Conservation (phyloP, 2,329 filamentous ascomycete genomes). For the Pseudogymnoascus sp. region DNA sequence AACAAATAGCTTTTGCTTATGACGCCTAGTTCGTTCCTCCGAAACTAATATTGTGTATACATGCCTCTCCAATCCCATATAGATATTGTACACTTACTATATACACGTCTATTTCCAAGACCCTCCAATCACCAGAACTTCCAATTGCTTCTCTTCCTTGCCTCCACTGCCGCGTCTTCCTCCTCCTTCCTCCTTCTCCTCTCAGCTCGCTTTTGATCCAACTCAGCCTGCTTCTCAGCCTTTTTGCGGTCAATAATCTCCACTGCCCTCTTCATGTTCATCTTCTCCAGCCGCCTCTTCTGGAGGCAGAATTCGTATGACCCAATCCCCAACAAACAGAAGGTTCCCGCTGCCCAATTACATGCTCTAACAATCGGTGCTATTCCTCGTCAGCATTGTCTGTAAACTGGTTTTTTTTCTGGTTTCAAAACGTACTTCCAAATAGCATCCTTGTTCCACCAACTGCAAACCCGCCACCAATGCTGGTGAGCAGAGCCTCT, state of each 20-base stretch:
- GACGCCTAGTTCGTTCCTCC: not conserved
- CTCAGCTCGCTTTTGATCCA: slow-evolving; percentile 31
- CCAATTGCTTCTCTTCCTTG: slow-evolving; percentile 3
- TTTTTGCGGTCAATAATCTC: slow-evolving; percentile 73
- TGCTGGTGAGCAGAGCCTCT: slow-evolving; percentile 74
- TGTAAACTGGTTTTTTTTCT: not conserved
- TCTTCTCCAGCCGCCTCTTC: slow-evolving; percentile 63
- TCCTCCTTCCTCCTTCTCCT: slow-evolving; percentile 37
- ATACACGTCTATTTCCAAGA: not conserved
- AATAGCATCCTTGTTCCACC: slow-evolving; percentile 68
- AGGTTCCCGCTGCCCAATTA: slow-evolving; percentile 80
- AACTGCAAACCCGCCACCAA: slow-evolving; percentile 67
- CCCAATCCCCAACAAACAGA: slow-evolving; percentile 59
- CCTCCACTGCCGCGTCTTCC: slow-evolving; percentile 29
- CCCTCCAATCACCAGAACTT: slow-evolving; percentile 4
- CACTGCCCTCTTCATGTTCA: slow-evolving; percentile 77
- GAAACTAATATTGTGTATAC: not conserved
- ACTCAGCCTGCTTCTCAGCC: slow-evolving; percentile 49
- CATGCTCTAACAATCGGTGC: slow-evolving; percentile 58
- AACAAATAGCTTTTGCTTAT: not conserved
- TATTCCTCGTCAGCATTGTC: slow-evolving; percentile 24
- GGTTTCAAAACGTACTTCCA: slow-evolving; percentile 49
- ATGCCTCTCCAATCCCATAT: not conserved
- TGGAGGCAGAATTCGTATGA: slow-evolving; percentile 83
- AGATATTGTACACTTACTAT: slow-evolving; percentile 10